Conservation (phyloP, 306 rosid genomes). For the Sechiopsis laciniata region DNA sequence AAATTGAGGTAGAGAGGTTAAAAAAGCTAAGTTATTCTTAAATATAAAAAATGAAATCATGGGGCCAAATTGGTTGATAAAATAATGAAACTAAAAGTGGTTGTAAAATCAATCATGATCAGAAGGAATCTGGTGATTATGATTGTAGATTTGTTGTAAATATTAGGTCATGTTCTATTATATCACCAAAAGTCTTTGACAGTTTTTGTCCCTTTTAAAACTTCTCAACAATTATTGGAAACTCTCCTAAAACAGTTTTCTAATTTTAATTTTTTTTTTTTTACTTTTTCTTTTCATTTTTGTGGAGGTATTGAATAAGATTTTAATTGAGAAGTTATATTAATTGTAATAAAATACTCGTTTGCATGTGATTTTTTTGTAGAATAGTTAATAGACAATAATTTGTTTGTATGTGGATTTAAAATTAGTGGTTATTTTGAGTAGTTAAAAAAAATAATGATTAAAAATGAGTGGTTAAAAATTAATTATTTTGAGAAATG, state of each 20-base stretch:
- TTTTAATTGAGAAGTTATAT: too few species aligned
- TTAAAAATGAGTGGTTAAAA: too few species aligned
- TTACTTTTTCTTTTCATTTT: neutral
- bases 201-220: neutral
- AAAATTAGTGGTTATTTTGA: too few species aligned
- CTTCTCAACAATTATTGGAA: neutral
- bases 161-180: neutral
- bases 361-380: too few species aligned
- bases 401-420: too few species aligned
- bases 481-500: too few species aligned
- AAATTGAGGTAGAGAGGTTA: neutral
- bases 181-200: too few species aligned
- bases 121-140: conserved; percentile 8
- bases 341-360: too few species aligned
- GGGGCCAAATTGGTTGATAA: conserved; percentile 15
- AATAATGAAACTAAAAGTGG: neutral
- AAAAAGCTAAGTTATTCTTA: neutral
- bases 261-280: neutral
- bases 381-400: too few species aligned
- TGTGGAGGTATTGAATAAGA: neutral
- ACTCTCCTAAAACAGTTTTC: neutral
- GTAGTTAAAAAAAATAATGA: too few species aligned
- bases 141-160: conserved; percentile 18
- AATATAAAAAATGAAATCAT: neutral
- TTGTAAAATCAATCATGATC: conserved; percentile 6